Percentiles rank a stretch among this genome's conserved stretches.
Conservation (phyloP, 2,329 filamentous ascomycete genomes). For the Diaporthe vexans region DNA sequence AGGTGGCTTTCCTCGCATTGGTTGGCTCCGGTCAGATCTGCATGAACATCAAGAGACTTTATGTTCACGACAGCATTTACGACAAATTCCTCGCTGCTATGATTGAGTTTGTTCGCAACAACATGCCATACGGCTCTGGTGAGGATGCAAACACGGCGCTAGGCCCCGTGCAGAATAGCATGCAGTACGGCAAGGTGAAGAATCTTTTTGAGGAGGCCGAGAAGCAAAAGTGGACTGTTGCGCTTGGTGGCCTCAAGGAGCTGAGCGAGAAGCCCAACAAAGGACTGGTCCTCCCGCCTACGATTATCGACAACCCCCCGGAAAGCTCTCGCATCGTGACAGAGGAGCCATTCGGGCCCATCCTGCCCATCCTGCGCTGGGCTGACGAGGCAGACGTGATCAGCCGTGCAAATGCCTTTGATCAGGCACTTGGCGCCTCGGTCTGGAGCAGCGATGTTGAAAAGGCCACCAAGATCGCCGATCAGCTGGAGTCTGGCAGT, state of each 20-base stretch:
- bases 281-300: conserved; percentile 69
- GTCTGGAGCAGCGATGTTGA: conserved; percentile 64
- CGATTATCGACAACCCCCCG: conserved; percentile 71
- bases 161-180: conserved; percentile 70
- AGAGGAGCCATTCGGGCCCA: conserved; percentile 65
- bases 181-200: conserved; percentile 70
- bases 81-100: conserved; percentile 60
- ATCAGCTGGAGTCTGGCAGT: conserved; percentile 63
- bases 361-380: conserved; percentile 60
- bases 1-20: conserved; percentile 64
- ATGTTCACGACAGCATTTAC: conserved; percentile 66
- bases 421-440: conserved; percentile 65
- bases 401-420: conserved; percentile 61
- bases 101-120: conserved; percentile 57
- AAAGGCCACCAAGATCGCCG: conserved; percentile 60
- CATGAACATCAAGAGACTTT: conserved; percentile 63
- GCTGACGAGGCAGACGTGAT: conserved; percentile 60
- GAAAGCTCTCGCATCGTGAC: conserved; percentile 67
- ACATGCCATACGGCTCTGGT: conserved; percentile 57
- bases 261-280: conserved; percentile 35
- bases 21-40: conserved; percentile 70
- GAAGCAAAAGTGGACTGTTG: conserved; percentile 62
- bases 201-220: conserved; percentile 64
- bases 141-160: conserved; percentile 57
- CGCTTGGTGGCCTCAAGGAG: conserved; percentile 56